These are phyloP conservation scores for Didymella exigua DNA, from an alignment of 2,329 filamentous ascomycete species.

Conservation along the genomic window DNA sequence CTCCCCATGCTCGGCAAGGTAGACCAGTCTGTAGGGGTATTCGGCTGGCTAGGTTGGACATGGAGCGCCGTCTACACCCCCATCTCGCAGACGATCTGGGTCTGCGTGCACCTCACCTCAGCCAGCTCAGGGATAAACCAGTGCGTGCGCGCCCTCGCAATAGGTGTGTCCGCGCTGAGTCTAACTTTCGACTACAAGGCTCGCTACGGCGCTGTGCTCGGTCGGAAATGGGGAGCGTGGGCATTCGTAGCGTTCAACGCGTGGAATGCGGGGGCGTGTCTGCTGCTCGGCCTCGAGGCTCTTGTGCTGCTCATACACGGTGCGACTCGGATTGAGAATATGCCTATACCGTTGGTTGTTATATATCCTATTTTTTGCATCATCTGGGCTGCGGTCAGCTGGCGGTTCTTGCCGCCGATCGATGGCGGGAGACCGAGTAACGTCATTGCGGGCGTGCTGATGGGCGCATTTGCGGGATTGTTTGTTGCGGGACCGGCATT, in stretches of 20 bases:
- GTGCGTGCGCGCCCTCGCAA: constrained; percentile 14
- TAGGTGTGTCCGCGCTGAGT: constrained; percentile 13
- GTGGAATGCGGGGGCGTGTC: neutral
- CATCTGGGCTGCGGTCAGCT: neutral
- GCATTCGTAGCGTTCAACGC: constrained; percentile 15
- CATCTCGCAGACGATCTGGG: constrained; percentile 16
- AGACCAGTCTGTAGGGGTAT: neutral
- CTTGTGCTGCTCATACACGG: neutral
- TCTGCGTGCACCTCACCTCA: neutral
- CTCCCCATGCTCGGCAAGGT: neutral
- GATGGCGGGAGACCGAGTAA: constrained; percentile 2
- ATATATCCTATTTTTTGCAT: neutral
- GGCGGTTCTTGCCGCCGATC: neutral
- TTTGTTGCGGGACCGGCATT: constrained; percentile 10
- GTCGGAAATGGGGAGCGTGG: constrained; percentile 11
- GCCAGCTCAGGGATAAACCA: neutral
- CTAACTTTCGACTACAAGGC: constrained; percentile 19
- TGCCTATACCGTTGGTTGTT: neutral
- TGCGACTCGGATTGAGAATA: neutral
- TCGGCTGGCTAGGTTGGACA: constrained; percentile 12
- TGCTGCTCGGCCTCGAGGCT: constrained; percentile 1
- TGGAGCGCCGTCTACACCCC: constrained; percentile 21
- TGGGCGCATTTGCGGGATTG: constrained; percentile 17
- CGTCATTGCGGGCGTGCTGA: constrained; percentile 2
- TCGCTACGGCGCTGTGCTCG: constrained; percentile 7